Evolutionary conservation across 345 rosid genomes (phyloP).

Genomic region (Salix dunnii): DNA sequence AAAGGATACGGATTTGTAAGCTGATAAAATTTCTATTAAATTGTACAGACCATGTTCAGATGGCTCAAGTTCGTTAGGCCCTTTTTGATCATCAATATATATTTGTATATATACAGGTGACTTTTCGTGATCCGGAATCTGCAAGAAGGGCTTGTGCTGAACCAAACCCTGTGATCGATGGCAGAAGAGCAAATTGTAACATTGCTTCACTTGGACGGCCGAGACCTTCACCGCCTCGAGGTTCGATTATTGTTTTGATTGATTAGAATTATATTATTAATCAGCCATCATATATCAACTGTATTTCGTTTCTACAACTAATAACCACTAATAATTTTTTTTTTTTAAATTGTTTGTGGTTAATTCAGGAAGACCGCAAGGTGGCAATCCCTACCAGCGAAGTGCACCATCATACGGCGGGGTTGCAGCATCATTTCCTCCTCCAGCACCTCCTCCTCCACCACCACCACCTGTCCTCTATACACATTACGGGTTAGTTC

Average conservation of each 20-base stretch:
- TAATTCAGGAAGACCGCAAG: constrained; percentile 59
- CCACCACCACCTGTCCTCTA: constrained; percentile 45
- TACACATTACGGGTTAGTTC: constrained; percentile 56
- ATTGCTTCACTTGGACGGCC: constrained; percentile 89
- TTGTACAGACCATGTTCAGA: too few relatives aligned
- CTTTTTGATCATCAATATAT: neutral
- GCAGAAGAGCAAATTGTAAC: constrained; percentile 88
- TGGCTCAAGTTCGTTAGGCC: too few relatives aligned
- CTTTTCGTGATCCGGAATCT: constrained; percentile 85
- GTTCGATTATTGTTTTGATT: constrained; percentile 22
- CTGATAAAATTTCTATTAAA: neutral
- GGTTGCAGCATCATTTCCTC: constrained; percentile 41
- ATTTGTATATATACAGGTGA: constrained; percentile 43
- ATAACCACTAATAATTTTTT: too few relatives aligned
- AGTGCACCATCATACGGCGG: constrained; percentile 38
- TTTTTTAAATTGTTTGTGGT: neutral
- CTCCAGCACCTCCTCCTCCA: constrained; percentile 20
- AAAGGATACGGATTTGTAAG: constrained; percentile 97
- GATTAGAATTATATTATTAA: too few relatives aligned
- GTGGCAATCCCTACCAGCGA: constrained; percentile 53
- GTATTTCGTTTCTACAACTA: too few relatives aligned
- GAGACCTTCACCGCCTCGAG: constrained; percentile 78
- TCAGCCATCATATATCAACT: too few relatives aligned
- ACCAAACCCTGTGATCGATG: constrained; percentile 82
- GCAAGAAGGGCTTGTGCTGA: constrained; percentile 76